Conservation (phyloP, 768 basidiomycete genomes). For the Termitomyces sp. region DNA sequence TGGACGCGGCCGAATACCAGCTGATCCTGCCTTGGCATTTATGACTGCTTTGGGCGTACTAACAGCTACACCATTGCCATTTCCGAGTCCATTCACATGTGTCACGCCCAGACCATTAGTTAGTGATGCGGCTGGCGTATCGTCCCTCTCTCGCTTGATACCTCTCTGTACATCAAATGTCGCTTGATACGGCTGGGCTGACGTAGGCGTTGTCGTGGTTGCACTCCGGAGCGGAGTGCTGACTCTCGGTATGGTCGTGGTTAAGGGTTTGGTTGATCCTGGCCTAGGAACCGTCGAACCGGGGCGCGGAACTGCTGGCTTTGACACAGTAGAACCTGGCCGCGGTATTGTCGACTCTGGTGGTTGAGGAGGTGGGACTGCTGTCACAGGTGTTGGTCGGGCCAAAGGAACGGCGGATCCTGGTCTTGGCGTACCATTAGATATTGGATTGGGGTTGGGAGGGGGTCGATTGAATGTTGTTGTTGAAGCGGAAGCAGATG, state of each 20-base stretch:
- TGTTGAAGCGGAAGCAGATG: constrained; percentile 29
- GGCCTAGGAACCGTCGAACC: constrained; percentile 24
- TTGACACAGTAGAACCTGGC: constrained; percentile 14
- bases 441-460: constrained; percentile 22
- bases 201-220: constrained; percentile 30
- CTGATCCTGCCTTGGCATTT: constrained; percentile 58
- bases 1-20: constrained; percentile 61
- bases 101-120: constrained; percentile 27
- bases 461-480: constrained; percentile 22
- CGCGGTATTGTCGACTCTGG: constrained; percentile 24
- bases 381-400: constrained; percentile 18
- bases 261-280: constrained; percentile 24
- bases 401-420: constrained; percentile 24
- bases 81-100: constrained; percentile 20
- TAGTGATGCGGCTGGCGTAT: constrained; percentile 15
- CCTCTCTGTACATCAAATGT: constrained; percentile 30
- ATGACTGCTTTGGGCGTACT: constrained; percentile 35
- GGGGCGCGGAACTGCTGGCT: constrained; percentile 21
- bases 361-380: constrained; percentile 17
- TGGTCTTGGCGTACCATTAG: constrained; percentile 33
- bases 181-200: constrained; percentile 20
- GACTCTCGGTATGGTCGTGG: constrained; percentile 18
- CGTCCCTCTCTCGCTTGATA: constrained; percentile 43
- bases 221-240: constrained; percentile 25
- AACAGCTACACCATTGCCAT: constrained; percentile 18